A percentile compares a stretch with the other conserved stretches of the same genome.
These are phyloP conservation scores for Colletotrichum phormii DNA, from an alignment of 2,329 filamentous ascomycete genomes.

Conservation along the genomic window DNA sequence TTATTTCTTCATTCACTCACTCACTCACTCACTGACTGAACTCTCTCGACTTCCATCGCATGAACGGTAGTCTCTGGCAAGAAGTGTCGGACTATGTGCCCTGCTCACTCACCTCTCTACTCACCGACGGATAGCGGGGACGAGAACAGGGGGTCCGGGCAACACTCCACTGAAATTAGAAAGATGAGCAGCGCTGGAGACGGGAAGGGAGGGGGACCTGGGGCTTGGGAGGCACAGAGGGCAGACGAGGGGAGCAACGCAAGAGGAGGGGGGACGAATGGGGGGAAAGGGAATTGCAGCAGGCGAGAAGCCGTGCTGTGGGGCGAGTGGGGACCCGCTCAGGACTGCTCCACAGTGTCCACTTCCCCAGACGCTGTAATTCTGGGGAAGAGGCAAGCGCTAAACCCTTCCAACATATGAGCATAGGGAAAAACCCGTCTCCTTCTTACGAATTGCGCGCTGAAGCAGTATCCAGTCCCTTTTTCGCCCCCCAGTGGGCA, in stretches of 20 bases:
- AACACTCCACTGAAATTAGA: background rate
- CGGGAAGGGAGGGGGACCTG: background rate
- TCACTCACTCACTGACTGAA: too few relatives aligned
- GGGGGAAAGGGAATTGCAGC: background rate
- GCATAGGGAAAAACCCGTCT: background rate
- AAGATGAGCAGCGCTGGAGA: background rate
- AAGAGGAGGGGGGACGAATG: background rate
- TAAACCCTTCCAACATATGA: constrained; percentile 12
- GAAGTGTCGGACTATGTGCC: constrained; percentile 1
- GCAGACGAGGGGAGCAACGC: background rate
- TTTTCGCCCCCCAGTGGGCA: constrained; percentile 15
- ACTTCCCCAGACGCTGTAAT: constrained; percentile 39
- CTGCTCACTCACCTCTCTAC: background rate
- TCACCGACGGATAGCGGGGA: background rate
- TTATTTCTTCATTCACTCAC: background rate
- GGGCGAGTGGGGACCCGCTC: constrained; percentile 22
- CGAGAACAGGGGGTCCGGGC: background rate
- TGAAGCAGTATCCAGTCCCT: background rate
- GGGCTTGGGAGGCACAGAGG: too few relatives aligned
- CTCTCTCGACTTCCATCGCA: background rate
- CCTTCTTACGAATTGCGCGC: background rate
- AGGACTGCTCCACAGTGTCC: background rate
- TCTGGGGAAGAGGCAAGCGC: constrained; percentile 35
- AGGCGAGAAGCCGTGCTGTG: constrained; percentile 9
- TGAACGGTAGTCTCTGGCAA: background rate